Evolutionary conservation across 768 basidiomycete species (phyloP), one percentile per base, ranked within the genome.

Genomic region (Leccinum disarticulatum): DNA sequence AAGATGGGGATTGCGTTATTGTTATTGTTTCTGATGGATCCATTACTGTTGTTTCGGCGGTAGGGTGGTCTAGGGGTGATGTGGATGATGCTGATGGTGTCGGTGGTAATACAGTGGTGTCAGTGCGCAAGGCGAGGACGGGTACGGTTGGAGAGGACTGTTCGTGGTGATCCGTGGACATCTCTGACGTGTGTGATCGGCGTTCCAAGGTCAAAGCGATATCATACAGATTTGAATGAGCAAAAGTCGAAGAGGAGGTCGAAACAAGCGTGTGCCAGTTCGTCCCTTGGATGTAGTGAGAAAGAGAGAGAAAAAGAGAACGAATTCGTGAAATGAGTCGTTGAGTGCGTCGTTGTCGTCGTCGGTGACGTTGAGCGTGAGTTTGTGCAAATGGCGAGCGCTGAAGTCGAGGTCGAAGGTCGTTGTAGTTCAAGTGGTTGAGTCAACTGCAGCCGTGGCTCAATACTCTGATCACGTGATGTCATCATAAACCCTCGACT

Each of bases 91-190:
- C 51, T 43, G 59, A 64, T 63, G 64, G 38, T 52, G 66, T 41
- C 58, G 58, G 63, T 64, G 55, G 58, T 68, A 52, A 63, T 68
- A 71, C 71, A 69, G 60, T 60, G 60, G 63, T 54, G 64, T 71
- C 64, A 54, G 58, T 53, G 36, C 56, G 56, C 38, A 56, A 46
- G 19, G 64, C 58, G 38, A 53, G 56, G 53, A 60, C 60, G 19
- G 60, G 59, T 8, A 64, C 63, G 11, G 61, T 41, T 48, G 64
- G 61, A 5, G 68, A 60, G 31, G 63, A 56, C 15, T 33, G 58
- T 56, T 69, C 63, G 61, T 71, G 58, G 61, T 66, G 64, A 63
- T 63, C 63, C 46, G 59, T 58, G 54, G 64, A 65, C 71, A 65
- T 73, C 59, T 67, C 63, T 61, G 70, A 66, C 59, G 56, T 56